Evolutionary conservation across 148 eudicot species (phyloP), one percentile per base, ranked within the genome.

Genomic region (Mesembryanthemum crystallinum): DNA sequence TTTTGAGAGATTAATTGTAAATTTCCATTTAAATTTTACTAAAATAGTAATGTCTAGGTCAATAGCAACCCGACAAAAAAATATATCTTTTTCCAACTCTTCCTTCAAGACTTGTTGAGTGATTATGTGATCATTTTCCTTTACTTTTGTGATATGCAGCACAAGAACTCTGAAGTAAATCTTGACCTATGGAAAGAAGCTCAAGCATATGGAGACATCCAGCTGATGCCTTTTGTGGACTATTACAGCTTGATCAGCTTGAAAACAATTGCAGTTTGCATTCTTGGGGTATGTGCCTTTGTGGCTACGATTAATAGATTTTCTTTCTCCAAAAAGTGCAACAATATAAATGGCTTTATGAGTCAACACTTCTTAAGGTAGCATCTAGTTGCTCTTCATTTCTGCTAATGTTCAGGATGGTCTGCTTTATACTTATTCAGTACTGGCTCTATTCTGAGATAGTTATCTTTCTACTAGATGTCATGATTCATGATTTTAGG

Each of bases 161-260:
- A 95, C 84, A 92, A 83, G 81, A 89, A 83, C 72, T 81, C 80
- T 68, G 87, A 87, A 63, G 98, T 95, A 71, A 95, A 95, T 82
- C 78, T 80, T 64, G 86, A 86, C 78, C 82, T 95, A 39, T 92
- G 94, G 98, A 90, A 74, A 83, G 98, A 95, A 87, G 92, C 94
- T 78, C 87, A 88, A 79, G 88, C 91, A 68, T 95, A 88, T 84
- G 91, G 91, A 82, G 98, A 95, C 82, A 86, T 92, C 71, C 97
- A 92, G 81, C 72, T 95, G 81, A 89, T 95, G 98, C 97, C 98
- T 55, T 95, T 90, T 87, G 94, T 95, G 75, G 98, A 95, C 80
- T 92, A 95, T 77, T 95, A 95, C 88, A 86, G 90, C 79, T 83
- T 95, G 75, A 87, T 95, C 78, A 87, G 84, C 80, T 84, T 91